These are phyloP conservation scores for Obba rivulosa DNA, from an alignment of 768 basidiomycete species.

Conservation along the genomic window DNA sequence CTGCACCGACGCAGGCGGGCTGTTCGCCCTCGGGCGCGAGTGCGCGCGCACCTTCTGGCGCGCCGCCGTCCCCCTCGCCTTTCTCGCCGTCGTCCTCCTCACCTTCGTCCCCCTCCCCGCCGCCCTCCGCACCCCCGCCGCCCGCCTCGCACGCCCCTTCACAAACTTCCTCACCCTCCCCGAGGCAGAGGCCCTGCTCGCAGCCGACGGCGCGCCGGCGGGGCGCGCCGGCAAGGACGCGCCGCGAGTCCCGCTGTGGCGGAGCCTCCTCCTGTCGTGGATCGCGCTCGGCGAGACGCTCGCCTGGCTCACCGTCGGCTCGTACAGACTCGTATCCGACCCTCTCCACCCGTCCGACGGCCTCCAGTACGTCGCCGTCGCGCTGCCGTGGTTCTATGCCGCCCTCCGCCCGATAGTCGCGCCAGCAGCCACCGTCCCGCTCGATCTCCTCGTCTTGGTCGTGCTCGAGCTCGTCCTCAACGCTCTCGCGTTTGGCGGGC, in stretches of 20 bases:
- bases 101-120: slow-evolving; percentile 11
- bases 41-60: slow-evolving; percentile 24
- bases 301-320: slow-evolving; percentile 54
- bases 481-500: slow-evolving; percentile 46
- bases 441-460: slow-evolving; percentile 60
- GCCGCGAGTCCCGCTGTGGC: slow-evolving; percentile 47
- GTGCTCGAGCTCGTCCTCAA: slow-evolving; percentile 40
- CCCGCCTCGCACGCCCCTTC: slow-evolving; percentile 14
- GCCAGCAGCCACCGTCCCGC: slow-evolving; percentile 54
- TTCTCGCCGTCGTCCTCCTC: slow-evolving; percentile 17
- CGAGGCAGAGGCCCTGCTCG: slow-evolving; percentile 23
- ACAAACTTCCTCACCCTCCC: slow-evolving; percentile 18
- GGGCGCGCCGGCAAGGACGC: slow-evolving; percentile 2
- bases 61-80: slow-evolving; percentile 20
- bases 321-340: slow-evolving; percentile 41
- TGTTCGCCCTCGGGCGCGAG: slow-evolving; percentile 17
- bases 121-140: slow-evolving; percentile 6
- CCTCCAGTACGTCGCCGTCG: slow-evolving; percentile 41
- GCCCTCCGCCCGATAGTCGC: slow-evolving; percentile 46
- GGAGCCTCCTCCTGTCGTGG: slow-evolving; percentile 49
- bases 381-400: slow-evolving; percentile 64
- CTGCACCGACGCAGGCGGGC: not conserved
- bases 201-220: slow-evolving; percentile 1
- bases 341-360: slow-evolving; percentile 27
- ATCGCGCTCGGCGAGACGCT: slow-evolving; percentile 53